Percentiles rank a stretch among this genome's conserved stretches.
Evolutionary conservation across 2,329 filamentous ascomycete species (phyloP).

Genomic region (Berkeleyomyces rouxiae): DNA sequence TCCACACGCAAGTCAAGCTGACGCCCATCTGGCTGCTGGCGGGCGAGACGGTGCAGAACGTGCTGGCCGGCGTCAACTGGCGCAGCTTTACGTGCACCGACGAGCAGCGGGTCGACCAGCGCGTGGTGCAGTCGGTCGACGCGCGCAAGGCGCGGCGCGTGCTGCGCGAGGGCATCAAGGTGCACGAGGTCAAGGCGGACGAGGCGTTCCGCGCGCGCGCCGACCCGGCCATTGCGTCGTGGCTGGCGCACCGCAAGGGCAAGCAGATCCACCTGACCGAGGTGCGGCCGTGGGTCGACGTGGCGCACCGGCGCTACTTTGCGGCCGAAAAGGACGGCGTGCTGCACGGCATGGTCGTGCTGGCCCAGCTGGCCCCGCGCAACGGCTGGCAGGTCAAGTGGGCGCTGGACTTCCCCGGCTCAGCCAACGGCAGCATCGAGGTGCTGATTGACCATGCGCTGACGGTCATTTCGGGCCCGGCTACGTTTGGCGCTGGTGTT

Average conservation of each 20-base stretch:
- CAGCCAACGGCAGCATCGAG: constrained; percentile 79
- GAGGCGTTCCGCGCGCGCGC: constrained; percentile 51
- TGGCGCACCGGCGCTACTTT: constrained; percentile 70
- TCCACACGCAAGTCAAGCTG: constrained; percentile 50
- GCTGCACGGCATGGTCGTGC: constrained; percentile 61
- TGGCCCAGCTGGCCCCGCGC: constrained; percentile 63
- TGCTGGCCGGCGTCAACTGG: constrained; percentile 72
- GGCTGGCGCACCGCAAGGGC: constrained; percentile 66
- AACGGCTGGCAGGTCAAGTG: constrained; percentile 94
- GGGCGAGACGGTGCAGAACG: constrained; percentile 60
- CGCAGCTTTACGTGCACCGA: constrained; percentile 75
- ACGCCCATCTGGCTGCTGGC: constrained; percentile 83
- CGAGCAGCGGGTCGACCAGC: constrained; percentile 66
- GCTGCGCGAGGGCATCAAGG: constrained; percentile 69
- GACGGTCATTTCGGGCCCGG: constrained; percentile 29
- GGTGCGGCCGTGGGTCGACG: constrained; percentile 75
- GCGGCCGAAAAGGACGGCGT: constrained; percentile 60
- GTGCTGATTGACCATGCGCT: constrained; percentile 60
- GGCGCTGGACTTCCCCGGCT: constrained; percentile 78
- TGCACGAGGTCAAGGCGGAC: constrained; percentile 54
- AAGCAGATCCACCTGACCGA: constrained; percentile 79
- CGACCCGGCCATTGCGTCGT: constrained; percentile 59
- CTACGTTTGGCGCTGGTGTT: constrained; percentile 81
- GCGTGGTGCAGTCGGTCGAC: constrained; percentile 41
- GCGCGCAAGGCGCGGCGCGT: constrained; percentile 64